Evolutionary conservation across 2,329 filamentous ascomycete species (phyloP).

Genomic region (Cercospora sesami): DNA sequence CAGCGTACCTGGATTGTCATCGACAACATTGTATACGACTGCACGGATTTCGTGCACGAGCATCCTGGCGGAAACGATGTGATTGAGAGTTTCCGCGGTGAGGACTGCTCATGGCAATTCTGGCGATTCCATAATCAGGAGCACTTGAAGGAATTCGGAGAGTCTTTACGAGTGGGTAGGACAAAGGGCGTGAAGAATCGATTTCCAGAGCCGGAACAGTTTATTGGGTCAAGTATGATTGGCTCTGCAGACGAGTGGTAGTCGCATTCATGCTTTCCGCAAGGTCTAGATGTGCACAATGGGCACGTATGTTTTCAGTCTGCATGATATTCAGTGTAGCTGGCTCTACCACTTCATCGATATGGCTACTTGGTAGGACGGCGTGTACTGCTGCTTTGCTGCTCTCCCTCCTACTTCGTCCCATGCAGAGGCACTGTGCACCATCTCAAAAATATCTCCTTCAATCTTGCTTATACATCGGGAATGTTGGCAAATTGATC

Average conservation of each 20-base stretch:
- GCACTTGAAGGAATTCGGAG: not conserved
- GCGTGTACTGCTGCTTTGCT: too few species aligned
- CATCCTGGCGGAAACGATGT: constrained; percentile 4
- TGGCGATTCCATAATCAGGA: constrained; percentile 3
- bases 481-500: not conserved
- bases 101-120: constrained; percentile 13
- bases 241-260: not conserved
- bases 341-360: too few species aligned
- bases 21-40: constrained; percentile 4
- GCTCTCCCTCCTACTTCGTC: too few species aligned
- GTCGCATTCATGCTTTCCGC: not conserved
- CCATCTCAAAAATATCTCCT: not conserved
- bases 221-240: not conserved
- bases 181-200: not conserved
- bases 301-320: too few species aligned
- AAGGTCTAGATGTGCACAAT: not conserved
- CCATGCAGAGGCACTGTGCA: too few species aligned
- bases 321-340: too few species aligned
- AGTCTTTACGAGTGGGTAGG: not conserved
- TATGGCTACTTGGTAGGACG: too few species aligned
- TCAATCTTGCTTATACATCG: constrained; percentile 8
- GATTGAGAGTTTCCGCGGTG: constrained; percentile 5
- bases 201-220: not conserved
- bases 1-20: constrained; percentile 1
- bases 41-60: constrained; percentile 8